phyloP scores from a whole-genome alignment of 805 yeast genomes.

The Candida odintsovae region DNA sequence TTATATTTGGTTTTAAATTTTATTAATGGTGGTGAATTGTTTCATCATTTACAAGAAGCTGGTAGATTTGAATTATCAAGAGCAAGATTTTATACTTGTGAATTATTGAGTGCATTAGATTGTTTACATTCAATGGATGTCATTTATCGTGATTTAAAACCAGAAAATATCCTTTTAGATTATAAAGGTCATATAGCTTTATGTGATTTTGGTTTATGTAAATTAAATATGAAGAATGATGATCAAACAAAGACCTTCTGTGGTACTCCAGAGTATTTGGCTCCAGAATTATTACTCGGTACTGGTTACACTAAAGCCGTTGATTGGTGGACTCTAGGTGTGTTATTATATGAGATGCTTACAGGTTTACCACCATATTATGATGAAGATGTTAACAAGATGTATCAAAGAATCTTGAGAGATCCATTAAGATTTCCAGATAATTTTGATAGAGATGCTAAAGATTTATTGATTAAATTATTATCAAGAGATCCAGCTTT shows the following conservation, averaged over 20 bases:
- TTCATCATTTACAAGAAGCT: conserved; percentile 87
- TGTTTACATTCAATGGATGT: conserved; percentile 87
- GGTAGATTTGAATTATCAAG: conserved; percentile 86
- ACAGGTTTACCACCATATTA: conserved; percentile 97
- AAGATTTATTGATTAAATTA: conserved; percentile 67
- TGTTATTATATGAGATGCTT: conserved; percentile 88
- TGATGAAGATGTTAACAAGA: conserved; percentile 86
- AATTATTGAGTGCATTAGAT: conserved; percentile 87
- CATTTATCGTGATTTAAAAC: conserved; percentile 92
- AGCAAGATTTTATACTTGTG: conserved; percentile 91
- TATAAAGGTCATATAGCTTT: conserved; percentile 97
- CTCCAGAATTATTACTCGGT: conserved; percentile 88
- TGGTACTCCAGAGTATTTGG: conserved; percentile 96
- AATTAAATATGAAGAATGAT: conserved; percentile 85
- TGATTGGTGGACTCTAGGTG: conserved; percentile 99
- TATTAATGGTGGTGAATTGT: conserved; percentile 95
- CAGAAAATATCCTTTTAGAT: conserved; percentile 90
- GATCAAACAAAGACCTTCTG: conserved; percentile 92
- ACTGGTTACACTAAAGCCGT: conserved; percentile 94
- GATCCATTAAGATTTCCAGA: conserved; percentile 87
- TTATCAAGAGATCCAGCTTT: conserved; percentile 80
- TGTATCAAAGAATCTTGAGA: conserved; percentile 90
- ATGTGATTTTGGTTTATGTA: conserved; percentile 96
- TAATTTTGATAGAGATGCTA: conserved; percentile 81
- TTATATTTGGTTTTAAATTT: conserved; percentile 85